Conservation (phyloP, 108 stramenopile genomes). For the Mediolabrus comicus region DNA sequence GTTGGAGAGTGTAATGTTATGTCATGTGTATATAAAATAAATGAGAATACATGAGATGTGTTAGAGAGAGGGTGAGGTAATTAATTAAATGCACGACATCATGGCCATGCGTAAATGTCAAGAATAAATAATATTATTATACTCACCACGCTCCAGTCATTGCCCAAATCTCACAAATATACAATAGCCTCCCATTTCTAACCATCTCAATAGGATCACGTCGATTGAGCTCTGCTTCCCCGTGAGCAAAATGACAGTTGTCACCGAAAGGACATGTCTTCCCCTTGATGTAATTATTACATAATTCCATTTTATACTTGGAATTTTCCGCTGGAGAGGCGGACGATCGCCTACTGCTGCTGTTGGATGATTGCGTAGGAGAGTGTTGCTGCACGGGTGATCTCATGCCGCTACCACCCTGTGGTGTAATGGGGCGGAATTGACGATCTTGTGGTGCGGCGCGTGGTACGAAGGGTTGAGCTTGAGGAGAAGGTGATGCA, state of each 20-base stretch:
- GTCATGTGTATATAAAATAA: background rate
- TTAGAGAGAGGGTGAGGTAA: too few relatives aligned
- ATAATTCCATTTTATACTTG: constrained; percentile 37
- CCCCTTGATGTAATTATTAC: constrained; percentile 7
- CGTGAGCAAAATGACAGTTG: constrained; percentile 27
- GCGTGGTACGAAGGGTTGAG: background rate
- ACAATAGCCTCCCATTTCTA: constrained; percentile 4
- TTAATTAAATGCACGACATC: too few relatives aligned
- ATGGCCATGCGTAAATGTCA: background rate
- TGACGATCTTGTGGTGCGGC: background rate
- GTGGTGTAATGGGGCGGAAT: background rate
- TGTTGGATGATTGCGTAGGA: background rate
- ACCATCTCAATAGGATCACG: constrained; percentile 7
- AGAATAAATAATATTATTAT: background rate
- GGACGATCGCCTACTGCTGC: background rate
- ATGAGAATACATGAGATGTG: background rate
- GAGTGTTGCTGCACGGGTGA: background rate
- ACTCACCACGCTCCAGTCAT: constrained; percentile 36
- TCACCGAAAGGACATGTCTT: constrained; percentile 15
- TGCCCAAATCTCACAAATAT: constrained; percentile 26
- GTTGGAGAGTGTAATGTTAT: background rate
- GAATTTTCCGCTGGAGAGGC: constrained; percentile 12
- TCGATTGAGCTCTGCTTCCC: constrained; percentile 12
- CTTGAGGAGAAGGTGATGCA: background rate
- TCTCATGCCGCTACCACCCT: too few relatives aligned